A percentile compares a stretch with the other conserved stretches of the same genome.
Conservation (phyloP, 208 protist genomes). For the Crithidia sp. region DNA sequence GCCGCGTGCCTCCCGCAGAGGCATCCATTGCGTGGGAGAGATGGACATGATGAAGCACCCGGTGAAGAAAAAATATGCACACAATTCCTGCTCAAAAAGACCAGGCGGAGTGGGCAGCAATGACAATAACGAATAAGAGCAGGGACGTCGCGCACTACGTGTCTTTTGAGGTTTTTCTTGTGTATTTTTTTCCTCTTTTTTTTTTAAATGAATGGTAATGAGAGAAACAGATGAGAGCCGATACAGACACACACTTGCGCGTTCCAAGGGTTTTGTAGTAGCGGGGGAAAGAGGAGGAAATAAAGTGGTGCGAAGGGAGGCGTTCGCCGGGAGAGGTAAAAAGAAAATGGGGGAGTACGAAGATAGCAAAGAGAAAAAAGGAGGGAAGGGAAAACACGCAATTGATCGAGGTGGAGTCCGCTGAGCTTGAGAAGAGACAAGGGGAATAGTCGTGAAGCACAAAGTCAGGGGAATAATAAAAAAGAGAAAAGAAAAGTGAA, state of each 20-base stretch:
- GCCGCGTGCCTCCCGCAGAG: not conserved
- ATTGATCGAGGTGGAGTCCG: too few relatives aligned
- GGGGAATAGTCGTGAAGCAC: not conserved
- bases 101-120: too few relatives aligned
- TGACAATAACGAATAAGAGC: too few relatives aligned
- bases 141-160: too few relatives aligned
- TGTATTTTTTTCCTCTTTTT: not conserved
- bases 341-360: too few relatives aligned
- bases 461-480: not conserved
- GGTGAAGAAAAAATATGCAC: too few relatives aligned
- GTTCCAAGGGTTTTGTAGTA: too few relatives aligned
- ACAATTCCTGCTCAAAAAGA: too few relatives aligned
- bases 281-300: not conserved
- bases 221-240: too few relatives aligned
- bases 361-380: not conserved
- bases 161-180: not conserved
- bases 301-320: not conserved
- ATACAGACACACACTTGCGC: too few relatives aligned
- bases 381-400: not conserved
- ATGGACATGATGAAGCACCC: not conserved
- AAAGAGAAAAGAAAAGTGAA: not conserved
- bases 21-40: constrained; percentile 17
- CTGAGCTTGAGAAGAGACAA: not conserved
- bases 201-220: not conserved
- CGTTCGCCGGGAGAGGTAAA: too few relatives aligned